These are phyloP conservation scores for Salvia miltiorrhiza DNA, from an alignment of 257 asterid genomes.

Conservation along the genomic window DNA sequence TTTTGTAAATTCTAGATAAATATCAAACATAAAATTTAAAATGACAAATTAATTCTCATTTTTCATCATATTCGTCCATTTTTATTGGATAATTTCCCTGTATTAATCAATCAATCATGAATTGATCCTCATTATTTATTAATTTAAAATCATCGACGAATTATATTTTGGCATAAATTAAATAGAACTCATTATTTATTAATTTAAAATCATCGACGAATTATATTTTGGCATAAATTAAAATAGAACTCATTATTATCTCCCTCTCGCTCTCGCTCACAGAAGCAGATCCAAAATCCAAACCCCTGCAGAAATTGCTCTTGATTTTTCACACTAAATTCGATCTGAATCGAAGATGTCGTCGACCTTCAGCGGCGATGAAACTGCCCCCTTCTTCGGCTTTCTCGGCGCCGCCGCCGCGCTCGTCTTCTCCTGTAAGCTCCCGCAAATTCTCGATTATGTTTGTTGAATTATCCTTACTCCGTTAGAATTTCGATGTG, in stretches of 20 bases:
- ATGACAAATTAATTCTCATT: too few relatives aligned
- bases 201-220: background rate
- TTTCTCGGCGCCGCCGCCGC: constrained; percentile 75
- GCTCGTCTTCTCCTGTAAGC: constrained; percentile 62
- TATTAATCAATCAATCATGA: too few relatives aligned
- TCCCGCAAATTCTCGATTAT: background rate
- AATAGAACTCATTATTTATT: background rate
- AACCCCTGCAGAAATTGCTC: background rate
- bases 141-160: background rate
- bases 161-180: background rate
- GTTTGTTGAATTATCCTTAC: background rate
- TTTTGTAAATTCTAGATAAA: too few relatives aligned
- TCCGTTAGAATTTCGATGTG: background rate
- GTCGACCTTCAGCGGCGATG: constrained; percentile 64
- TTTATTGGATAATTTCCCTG: too few relatives aligned
- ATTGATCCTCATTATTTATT: too few relatives aligned
- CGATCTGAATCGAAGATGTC: constrained; percentile 32
- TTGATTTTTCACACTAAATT: constrained; percentile 15
- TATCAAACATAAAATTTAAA: too few relatives aligned
- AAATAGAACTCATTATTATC: background rate
- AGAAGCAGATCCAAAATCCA: constrained; percentile 14
- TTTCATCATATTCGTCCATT: too few relatives aligned
- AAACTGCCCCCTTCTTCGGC: constrained; percentile 73
- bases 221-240: background rate
- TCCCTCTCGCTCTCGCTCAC: background rate